Evolutionary conservation across 83 land plant genomes (phyloP).

Genomic region (Picea abies): DNA sequence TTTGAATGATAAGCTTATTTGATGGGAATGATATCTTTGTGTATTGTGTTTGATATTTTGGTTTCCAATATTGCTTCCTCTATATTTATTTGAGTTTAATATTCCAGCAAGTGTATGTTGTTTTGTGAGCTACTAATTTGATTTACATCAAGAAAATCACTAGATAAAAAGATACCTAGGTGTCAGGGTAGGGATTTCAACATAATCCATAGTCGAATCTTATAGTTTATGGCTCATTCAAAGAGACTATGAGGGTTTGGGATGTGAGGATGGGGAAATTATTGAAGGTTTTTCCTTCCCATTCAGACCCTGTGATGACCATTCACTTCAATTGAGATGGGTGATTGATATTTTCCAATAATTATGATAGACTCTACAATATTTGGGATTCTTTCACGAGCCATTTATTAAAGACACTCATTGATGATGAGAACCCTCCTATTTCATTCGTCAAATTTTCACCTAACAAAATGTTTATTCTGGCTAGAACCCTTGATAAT

Average conservation of each 20-base stretch:
- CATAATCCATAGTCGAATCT: constrained; percentile 74
- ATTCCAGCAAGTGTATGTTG: too few relatives aligned
- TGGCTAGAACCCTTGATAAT: constrained; percentile 81
- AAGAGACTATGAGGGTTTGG: constrained; percentile 90
- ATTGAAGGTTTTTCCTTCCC: constrained; percentile 66
- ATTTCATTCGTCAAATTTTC: constrained; percentile 93
- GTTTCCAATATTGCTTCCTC: too few relatives aligned
- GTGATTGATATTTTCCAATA: constrained; percentile 74
- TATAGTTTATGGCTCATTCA: constrained; percentile 85
- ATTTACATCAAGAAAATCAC: too few relatives aligned
- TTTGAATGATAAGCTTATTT: too few relatives aligned
- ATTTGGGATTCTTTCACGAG: constrained; percentile 86
- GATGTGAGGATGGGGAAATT: constrained; percentile 87
- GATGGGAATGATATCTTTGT: too few relatives aligned
- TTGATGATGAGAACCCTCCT: constrained; percentile 83
- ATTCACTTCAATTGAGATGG: constrained; percentile 87
- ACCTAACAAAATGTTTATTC: constrained; percentile 94
- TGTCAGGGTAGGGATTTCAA: too few relatives aligned
- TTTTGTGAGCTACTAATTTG: too few relatives aligned
- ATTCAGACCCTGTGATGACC: constrained; percentile 85
- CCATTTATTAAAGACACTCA: constrained; percentile 68
- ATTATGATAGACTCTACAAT: constrained; percentile 85
- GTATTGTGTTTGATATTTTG: too few relatives aligned
- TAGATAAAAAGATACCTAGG: too few relatives aligned
- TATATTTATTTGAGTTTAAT: too few relatives aligned